These are phyloP conservation scores for Fusarium brevicatenulatum DNA, from an alignment of 2,329 filamentous ascomycete genomes.

Conservation along the genomic window DNA sequence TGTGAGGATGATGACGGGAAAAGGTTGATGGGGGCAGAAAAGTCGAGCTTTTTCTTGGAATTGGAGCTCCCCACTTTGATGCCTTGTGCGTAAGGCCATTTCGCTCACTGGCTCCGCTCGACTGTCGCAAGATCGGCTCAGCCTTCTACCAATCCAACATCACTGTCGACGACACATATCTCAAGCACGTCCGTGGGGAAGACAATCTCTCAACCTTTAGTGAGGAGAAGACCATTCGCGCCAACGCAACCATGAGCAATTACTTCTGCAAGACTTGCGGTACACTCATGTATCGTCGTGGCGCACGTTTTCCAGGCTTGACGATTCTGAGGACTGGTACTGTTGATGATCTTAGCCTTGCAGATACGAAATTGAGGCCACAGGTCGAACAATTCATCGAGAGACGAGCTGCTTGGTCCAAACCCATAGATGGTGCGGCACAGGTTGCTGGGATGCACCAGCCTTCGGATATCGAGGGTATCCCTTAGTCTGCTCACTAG, in stretches of 20 bases:
- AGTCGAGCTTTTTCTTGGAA: slow-evolving; percentile 40
- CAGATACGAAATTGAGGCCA: slow-evolving; percentile 67
- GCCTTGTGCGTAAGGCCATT: slow-evolving; percentile 46
- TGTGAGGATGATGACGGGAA: slow-evolving; percentile 31
- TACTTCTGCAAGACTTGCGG: slow-evolving; percentile 70
- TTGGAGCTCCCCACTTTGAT: slow-evolving; percentile 46
- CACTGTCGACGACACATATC: background rate
- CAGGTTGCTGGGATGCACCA: background rate
- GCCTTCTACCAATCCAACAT: slow-evolving; percentile 5
- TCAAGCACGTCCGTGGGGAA: background rate
- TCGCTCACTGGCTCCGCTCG: background rate
- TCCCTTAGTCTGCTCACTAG: background rate
- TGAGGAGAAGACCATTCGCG: background rate
- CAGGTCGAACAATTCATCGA: slow-evolving; percentile 62
- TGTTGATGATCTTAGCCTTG: slow-evolving; percentile 68
- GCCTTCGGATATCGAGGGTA: background rate
- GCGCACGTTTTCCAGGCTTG: slow-evolving; percentile 54
- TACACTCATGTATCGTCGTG: slow-evolving; percentile 67
- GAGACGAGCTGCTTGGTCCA: slow-evolving; percentile 56
- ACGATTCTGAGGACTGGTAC: slow-evolving; percentile 67
- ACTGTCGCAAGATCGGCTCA: slow-evolving; percentile 5
- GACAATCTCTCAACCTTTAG: background rate
- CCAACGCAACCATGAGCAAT: slow-evolving; percentile 62
- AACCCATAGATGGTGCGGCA: background rate
- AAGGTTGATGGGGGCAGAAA: slow-evolving; percentile 21